Evolutionary conservation across 1,139 yeast genomes (phyloP).

Genomic region (Blastobotrys indianensis): DNA sequence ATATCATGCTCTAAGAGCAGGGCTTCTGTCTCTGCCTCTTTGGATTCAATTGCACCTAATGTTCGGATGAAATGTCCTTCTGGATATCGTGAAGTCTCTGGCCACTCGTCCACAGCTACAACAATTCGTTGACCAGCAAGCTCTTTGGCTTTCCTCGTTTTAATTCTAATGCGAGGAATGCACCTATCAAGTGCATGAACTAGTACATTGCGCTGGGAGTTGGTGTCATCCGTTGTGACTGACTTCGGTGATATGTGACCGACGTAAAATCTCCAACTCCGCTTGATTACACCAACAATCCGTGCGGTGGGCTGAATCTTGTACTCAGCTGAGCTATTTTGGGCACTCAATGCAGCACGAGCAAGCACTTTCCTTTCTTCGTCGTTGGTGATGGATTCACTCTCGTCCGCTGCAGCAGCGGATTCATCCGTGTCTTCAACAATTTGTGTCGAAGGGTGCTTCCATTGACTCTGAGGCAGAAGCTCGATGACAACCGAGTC

Average conservation of each 20-base stretch:
- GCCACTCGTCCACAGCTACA: conserved; percentile 91
- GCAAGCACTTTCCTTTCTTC: conserved; percentile 69
- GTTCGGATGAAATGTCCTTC: conserved; percentile 92
- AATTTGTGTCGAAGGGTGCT: conserved; percentile 71
- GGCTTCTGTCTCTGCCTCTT: conserved; percentile 96
- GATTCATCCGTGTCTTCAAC: conserved; percentile 68
- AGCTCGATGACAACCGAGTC: conserved; percentile 90
- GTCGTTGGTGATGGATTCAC: conserved; percentile 47
- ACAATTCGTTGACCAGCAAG: conserved; percentile 84
- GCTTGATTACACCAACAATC: conserved; percentile 79
- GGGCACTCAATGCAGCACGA: conserved; percentile 65
- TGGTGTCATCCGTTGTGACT: conserved; percentile 46
- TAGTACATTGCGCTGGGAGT: conserved; percentile 61
- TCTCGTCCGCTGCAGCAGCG: conserved; percentile 40
- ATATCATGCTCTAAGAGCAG: conserved; percentile 90
- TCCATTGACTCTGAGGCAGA: conserved; percentile 83
- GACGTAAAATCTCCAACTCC: conserved; percentile 95
- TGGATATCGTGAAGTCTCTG: conserved; percentile 74
- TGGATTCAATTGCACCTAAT: conserved; percentile 84
- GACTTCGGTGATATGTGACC: conserved; percentile 88
- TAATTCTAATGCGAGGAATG: conserved; percentile 79
- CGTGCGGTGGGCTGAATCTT: conserved; percentile 83
- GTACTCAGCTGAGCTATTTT: conserved; percentile 40
- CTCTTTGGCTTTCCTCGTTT: conserved; percentile 80
- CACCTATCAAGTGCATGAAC: conserved; percentile 85